Conservation (phyloP, 78 protist genomes). For the Bodo saltans region DNA sequence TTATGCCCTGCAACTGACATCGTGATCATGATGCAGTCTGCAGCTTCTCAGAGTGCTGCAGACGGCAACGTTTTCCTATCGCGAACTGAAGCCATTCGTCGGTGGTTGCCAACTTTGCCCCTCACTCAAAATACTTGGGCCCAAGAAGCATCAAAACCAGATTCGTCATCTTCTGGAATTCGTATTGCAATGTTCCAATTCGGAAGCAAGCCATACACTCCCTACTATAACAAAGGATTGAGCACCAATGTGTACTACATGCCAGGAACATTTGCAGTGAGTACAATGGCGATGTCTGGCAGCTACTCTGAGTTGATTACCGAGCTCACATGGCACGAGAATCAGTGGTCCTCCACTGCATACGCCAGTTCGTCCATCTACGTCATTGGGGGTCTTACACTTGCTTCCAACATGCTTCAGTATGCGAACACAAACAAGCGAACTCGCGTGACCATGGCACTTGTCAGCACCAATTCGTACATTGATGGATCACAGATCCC, state of each 20-base stretch:
- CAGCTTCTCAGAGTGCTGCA: neutral
- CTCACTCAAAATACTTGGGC: too few species aligned
- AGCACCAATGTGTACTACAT: too few species aligned
- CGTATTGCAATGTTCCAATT: too few species aligned
- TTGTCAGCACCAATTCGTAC: neutral
- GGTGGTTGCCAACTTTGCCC: neutral
- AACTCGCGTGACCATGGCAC: neutral
- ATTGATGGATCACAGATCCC: neutral
- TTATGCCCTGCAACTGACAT: slow-evolving; percentile 15
- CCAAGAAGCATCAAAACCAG: too few species aligned
- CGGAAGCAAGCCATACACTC: too few species aligned
- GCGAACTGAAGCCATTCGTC: slow-evolving; percentile 1
- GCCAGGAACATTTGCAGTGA: too few species aligned
- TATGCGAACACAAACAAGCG: neutral
- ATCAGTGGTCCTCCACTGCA: neutral
- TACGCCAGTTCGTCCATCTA: slow-evolving; percentile 3
- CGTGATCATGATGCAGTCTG: neutral
- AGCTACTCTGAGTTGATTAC: too few species aligned
- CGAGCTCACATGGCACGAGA: too few species aligned
- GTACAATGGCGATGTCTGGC: too few species aligned
- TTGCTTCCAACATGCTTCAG: slow-evolving; percentile 8
- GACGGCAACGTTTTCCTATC: neutral
- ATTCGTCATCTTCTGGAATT: too few species aligned
- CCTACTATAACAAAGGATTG: too few species aligned
- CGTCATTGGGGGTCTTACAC: slow-evolving; percentile 9